Conservation (phyloP, 495 filamentous ascomycete genomes). For the Platismatia glauca region DNA sequence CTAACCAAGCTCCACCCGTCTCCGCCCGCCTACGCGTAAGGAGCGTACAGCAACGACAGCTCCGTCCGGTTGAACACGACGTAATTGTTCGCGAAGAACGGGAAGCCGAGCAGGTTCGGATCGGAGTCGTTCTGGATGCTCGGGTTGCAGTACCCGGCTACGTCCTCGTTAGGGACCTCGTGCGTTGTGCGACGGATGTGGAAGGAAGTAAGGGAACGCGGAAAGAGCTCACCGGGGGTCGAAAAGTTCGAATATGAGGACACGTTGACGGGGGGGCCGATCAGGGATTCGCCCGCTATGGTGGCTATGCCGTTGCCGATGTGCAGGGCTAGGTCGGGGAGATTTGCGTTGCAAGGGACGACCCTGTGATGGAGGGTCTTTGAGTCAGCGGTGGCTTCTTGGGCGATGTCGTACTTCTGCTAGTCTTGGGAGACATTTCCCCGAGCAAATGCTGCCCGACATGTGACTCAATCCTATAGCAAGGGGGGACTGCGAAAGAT, state of each 20-base stretch:
- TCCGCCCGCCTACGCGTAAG: neutral
- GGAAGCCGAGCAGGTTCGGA: neutral
- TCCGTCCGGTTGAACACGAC: neutral
- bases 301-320: neutral
- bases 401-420: neutral
- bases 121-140: neutral
- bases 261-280: neutral
- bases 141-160: neutral
- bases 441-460: too few relatives aligned
- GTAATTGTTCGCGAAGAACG: neutral
- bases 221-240: neutral
- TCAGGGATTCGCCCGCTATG: neutral
- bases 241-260: neutral
- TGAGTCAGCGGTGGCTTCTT: neutral
- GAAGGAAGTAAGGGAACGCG: neutral
- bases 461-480: too few relatives aligned
- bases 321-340: neutral
- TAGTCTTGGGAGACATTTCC: neutral
- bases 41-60: neutral
- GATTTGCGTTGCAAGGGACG: neutral
- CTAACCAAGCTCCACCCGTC: neutral
- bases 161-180: neutral
- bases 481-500: neutral
- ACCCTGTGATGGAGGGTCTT: too few relatives aligned
- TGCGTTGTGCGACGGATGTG: too few relatives aligned